These are phyloP conservation scores for Calonectria multiphialidica DNA, from an alignment of 2,329 filamentous ascomycete genomes.

Conservation along the genomic window DNA sequence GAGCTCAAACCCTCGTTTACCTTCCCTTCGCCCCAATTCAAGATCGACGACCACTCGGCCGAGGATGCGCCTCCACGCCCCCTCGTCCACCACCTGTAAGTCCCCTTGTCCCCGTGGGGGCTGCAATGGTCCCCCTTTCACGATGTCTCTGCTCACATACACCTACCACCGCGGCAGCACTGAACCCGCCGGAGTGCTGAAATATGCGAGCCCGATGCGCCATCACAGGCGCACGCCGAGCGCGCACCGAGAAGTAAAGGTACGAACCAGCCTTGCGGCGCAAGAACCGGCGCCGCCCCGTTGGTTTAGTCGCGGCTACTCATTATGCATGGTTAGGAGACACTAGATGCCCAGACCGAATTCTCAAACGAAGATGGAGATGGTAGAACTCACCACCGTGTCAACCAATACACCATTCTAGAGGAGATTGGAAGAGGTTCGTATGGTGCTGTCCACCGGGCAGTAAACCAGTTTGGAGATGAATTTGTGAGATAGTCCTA, in stretches of 20 bases:
- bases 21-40: slow-evolving; percentile 47
- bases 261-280: slow-evolving; percentile 39
- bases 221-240: slow-evolving; percentile 71
- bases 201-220: slow-evolving; percentile 66
- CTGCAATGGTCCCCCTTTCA: background rate
- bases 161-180: slow-evolving; percentile 49
- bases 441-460: too few relatives aligned
- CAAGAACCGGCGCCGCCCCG: background rate
- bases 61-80: slow-evolving; percentile 45
- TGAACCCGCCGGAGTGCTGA: slow-evolving; percentile 53
- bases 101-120: slow-evolving; percentile 22
- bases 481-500: slow-evolving; percentile 50
- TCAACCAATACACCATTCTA: slow-evolving; percentile 51
- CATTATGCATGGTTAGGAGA: slow-evolving; percentile 73
- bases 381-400: slow-evolving; percentile 82
- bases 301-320: slow-evolving; percentile 8
- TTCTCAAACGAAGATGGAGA: slow-evolving; percentile 89
- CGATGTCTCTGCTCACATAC: slow-evolving; percentile 14
- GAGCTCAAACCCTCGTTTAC: slow-evolving; percentile 38
- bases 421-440: too few relatives aligned
- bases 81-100: slow-evolving; percentile 58
- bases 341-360: slow-evolving; percentile 88
- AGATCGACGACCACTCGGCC: slow-evolving; percentile 45
- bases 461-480: too few relatives aligned
- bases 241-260: slow-evolving; percentile 69